Percentiles rank a stretch among this genome's conserved stretches.
phyloP scores from a whole-genome alignment of 805 yeast genomes.

The Pichia californica region DNA sequence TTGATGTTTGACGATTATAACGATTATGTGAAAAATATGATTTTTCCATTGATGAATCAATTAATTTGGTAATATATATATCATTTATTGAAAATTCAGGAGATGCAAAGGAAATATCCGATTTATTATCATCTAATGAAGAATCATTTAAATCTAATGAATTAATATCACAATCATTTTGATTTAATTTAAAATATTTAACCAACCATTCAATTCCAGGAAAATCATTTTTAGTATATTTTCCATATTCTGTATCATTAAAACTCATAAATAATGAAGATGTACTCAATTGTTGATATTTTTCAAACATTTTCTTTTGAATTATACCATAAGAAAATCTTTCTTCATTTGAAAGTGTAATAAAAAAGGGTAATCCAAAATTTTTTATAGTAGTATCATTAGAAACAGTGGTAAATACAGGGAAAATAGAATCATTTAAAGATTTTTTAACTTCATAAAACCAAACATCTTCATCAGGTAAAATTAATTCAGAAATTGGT shows the following conservation, averaged over 20 bases:
- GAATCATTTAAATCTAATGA: too few species aligned
- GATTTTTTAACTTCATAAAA: constrained; percentile 44
- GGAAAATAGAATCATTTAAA: constrained; percentile 50
- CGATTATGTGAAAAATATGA: background rate
- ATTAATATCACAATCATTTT: too few species aligned
- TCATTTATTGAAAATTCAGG: constrained; percentile 4
- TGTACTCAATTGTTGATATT: constrained; percentile 43
- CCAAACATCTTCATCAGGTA: constrained; percentile 54
- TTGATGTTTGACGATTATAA: too few species aligned
- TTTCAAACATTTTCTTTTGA: constrained; percentile 47
- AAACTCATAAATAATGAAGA: constrained; percentile 29
- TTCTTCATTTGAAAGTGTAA: constrained; percentile 50
- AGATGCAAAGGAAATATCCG: constrained; percentile 5
- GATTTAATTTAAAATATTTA: constrained; percentile 14
- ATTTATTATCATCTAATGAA: constrained; percentile 1
- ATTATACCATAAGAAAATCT: constrained; percentile 50
- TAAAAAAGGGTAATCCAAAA: constrained; percentile 75
- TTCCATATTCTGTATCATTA: constrained; percentile 14
- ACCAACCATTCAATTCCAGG: constrained; percentile 18
- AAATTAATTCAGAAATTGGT: constrained; percentile 63
- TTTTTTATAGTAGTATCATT: constrained; percentile 38
- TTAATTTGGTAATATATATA: constrained; percentile 2
- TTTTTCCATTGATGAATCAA: constrained; percentile 7
- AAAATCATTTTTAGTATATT: constrained; percentile 22
- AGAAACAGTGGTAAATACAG: constrained; percentile 45